Evolutionary conservation across 768 basidiomycete species (phyloP), one percentile per base, ranked within the genome.

Genomic region (Clavulina sp.): DNA sequence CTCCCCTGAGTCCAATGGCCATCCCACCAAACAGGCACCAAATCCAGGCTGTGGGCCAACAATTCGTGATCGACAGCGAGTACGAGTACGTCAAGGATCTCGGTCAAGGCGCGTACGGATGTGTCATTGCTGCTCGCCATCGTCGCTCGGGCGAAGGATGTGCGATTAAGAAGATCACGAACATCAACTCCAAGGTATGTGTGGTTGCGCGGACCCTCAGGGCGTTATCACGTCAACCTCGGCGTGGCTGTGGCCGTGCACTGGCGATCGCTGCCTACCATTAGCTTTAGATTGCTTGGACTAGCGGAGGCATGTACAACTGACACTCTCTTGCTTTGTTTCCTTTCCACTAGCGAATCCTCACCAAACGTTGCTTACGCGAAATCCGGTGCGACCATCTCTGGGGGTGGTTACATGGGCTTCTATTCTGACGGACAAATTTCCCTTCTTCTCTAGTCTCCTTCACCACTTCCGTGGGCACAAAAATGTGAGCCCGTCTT

Each of bases 401-500:
- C n/a, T n/a, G n/a, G n/a, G n/a, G n/a, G n/a, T 24, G 13, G 24
- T 23, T 24, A 21, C 6, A 41, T 23, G 21, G 28, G 24, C 21
- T 24, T 13, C 13, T 16, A 9, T 9, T 16, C 43, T 24, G 9
- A 9, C 13, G 13, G 9, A 1, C 43, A 4, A 13, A 29, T 30
- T 34, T 34, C 9, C 16, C 40, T 4, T 43, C 29, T 4, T 6
- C 5, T 49, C 13, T 50, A 92, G 89, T 63, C 72, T 99, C 38
- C 67, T 99, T 33, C 91, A 93, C 66, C 95, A 99, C 66, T 99
- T 99, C 70, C 78, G 95, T 59, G 91, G 93, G 3, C 95, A 99
- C 71, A 99, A 99, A 71, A 99, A 99, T 63, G 92, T 96, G 43
- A 52, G 76, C 67, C 31, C 6, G 49, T 48, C 36, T 26, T 13